Evolutionary conservation across 2,329 filamentous ascomycete genomes (phyloP).

Genomic region (Scedosporium boydii): DNA sequence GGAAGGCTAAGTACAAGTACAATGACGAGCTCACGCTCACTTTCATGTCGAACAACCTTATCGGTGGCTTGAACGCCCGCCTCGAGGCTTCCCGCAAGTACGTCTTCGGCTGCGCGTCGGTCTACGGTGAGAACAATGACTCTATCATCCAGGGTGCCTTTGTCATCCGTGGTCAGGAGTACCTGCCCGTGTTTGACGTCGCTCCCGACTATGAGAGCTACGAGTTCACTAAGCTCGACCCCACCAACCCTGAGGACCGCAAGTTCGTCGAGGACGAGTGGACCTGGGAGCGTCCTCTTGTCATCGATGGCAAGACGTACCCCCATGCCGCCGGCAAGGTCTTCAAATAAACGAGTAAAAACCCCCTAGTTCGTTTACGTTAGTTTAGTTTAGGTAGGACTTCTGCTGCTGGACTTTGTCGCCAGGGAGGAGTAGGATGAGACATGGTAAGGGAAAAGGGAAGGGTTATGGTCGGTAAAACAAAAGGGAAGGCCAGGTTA

Average conservation of each 20-base stretch:
- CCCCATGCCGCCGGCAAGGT: constrained; percentile 88
- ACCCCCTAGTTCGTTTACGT: background rate
- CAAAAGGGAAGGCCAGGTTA: constrained; percentile 1
- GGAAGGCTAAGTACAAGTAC: constrained; percentile 96
- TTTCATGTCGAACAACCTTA: constrained; percentile 99
- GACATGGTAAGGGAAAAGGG: constrained; percentile 8
- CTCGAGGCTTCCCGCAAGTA: constrained; percentile 97
- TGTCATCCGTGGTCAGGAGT: constrained; percentile 86
- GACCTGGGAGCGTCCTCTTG: constrained; percentile 82
- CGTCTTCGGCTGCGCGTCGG: constrained; percentile 83
- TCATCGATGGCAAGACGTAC: constrained; percentile 79
- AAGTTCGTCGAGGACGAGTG: constrained; percentile 81
- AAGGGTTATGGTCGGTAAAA: constrained; percentile 5
- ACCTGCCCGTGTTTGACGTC: constrained; percentile 81
- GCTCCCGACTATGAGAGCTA: constrained; percentile 97
- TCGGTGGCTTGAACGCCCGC: constrained; percentile 95
- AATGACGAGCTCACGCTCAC: constrained; percentile 93
- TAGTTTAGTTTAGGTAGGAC: background rate
- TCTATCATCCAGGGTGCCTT: constrained; percentile 90
- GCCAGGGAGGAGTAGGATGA: constrained; percentile 10
- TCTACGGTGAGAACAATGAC: constrained; percentile 83
- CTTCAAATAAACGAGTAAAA: constrained; percentile 70
- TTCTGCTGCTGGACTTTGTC: constrained; percentile 11
- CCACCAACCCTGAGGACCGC: constrained; percentile 71
- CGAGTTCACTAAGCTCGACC: constrained; percentile 92